Conservation (phyloP, 1,284 basidiomycete genomes). For the Apiotrichum gracile region DNA sequence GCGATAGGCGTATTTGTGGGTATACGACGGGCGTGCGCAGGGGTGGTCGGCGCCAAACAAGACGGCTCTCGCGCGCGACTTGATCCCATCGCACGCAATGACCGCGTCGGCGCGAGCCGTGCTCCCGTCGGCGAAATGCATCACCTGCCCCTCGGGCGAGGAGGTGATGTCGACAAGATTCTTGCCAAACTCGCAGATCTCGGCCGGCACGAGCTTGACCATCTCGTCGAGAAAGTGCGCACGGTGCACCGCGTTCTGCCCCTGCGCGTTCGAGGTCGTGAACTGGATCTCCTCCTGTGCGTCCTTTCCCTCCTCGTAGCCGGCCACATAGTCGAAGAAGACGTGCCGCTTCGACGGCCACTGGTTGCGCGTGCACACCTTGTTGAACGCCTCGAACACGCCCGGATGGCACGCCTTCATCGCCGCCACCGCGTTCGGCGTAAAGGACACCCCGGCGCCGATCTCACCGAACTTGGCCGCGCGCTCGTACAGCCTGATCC, state of each 20-base stretch:
- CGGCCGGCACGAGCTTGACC: slow-evolving; percentile 11
- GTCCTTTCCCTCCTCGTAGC: slow-evolving; percentile 1
- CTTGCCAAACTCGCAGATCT: slow-evolving; percentile 12
- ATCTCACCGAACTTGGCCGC: slow-evolving; percentile 19
- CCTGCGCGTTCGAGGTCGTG: slow-evolving; percentile 2
- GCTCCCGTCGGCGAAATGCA: slow-evolving; percentile 17
- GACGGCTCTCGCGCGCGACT: slow-evolving; percentile 1
- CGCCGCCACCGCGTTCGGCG: slow-evolving; percentile 15
- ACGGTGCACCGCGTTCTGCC: slow-evolving; percentile 20
- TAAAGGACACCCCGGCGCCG: slow-evolving; percentile 18
- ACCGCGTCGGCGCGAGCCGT: slow-evolving; percentile 6
- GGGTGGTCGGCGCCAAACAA: slow-evolving; percentile 14
- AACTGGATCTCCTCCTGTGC: slow-evolving; percentile 7
- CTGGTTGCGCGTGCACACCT: slow-evolving; percentile 14
- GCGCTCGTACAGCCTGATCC: slow-evolving; percentile 17
- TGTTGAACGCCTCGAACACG: slow-evolving; percentile 13
- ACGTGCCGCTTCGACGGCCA: slow-evolving; percentile 8
- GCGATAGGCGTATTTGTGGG: slow-evolving; percentile 21
- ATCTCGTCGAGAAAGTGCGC: slow-evolving; percentile 21
- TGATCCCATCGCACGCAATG: slow-evolving; percentile 21
- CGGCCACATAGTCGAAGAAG: slow-evolving; percentile 14
- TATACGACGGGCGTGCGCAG: slow-evolving; percentile 9
- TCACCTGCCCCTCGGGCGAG: background rate
- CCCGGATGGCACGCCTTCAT: slow-evolving; percentile 15
- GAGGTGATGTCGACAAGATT: slow-evolving; percentile 2